phyloP scores from a whole-genome alignment of 768 basidiomycete species.

The Austroboletus eburneus region DNA sequence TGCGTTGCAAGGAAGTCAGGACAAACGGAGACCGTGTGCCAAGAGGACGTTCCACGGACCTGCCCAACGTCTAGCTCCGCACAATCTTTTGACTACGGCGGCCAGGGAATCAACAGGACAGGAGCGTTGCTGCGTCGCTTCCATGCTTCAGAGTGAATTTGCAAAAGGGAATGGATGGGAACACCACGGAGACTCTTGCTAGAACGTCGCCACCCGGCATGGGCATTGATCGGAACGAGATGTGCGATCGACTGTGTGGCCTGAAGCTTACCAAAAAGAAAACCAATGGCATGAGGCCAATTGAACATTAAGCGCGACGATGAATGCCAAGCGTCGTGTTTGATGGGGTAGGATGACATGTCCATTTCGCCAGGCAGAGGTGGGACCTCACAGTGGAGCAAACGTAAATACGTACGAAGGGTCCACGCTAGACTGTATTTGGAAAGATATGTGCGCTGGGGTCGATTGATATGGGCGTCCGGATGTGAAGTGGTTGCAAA shows the following conservation, averaged over 20 bases:
- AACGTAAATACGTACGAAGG: constrained; percentile 25
- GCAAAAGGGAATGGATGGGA: constrained; percentile 21
- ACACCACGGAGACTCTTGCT: constrained; percentile 23
- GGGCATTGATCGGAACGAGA: constrained; percentile 25
- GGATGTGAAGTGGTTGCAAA: background rate
- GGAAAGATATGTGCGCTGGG: constrained; percentile 13
- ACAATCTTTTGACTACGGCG: constrained; percentile 13
- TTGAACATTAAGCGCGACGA: constrained; percentile 14
- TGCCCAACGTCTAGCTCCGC: constrained; percentile 14
- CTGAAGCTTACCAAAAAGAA: constrained; percentile 6
- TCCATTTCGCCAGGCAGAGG: constrained; percentile 8
- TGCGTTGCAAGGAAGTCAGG: constrained; percentile 1
- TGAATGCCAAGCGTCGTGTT: constrained; percentile 8
- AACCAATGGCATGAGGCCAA: constrained; percentile 18
- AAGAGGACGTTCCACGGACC: constrained; percentile 18
- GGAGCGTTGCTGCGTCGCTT: constrained; percentile 18
- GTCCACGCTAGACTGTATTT: constrained; percentile 13
- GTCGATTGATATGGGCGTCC: constrained; percentile 6
- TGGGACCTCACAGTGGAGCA: constrained; percentile 19
- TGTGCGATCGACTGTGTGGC: constrained; percentile 17
- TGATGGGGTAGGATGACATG: constrained; percentile 15
- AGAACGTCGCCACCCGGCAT: constrained; percentile 15
- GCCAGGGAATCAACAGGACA: constrained; percentile 7
- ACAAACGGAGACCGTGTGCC: constrained; percentile 18
- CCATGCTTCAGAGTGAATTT: constrained; percentile 20